Conservation (phyloP, 1,139 yeast species). For the Kodamaea arcana region DNA sequence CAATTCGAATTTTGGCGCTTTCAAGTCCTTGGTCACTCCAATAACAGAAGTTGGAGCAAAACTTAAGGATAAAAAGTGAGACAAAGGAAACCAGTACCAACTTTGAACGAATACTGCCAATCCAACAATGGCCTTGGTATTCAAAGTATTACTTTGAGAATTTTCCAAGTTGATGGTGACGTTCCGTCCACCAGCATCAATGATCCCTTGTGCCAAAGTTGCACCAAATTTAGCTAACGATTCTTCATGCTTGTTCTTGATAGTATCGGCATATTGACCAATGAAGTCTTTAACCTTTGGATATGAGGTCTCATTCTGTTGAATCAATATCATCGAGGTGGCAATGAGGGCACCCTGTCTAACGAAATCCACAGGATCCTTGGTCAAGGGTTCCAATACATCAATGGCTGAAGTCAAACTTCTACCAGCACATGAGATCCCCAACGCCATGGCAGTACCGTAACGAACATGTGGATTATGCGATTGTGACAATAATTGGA, state of each 20-base stretch:
- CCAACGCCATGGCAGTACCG: constrained; percentile 96
- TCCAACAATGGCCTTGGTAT: constrained; percentile 89
- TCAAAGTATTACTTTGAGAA: constrained; percentile 84
- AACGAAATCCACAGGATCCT: constrained; percentile 94
- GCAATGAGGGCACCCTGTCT: constrained; percentile 98
- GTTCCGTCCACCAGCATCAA: constrained; percentile 98
- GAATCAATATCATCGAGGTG: constrained; percentile 85
- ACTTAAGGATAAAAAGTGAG: constrained; percentile 88
- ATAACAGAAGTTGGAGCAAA: constrained; percentile 89
- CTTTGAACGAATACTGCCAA: constrained; percentile 84
- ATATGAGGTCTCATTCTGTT: constrained; percentile 81
- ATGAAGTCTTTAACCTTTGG: constrained; percentile 79
- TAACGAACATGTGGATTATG: constrained; percentile 98
- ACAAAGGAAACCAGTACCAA: constrained; percentile 98
- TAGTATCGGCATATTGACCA: constrained; percentile 68
- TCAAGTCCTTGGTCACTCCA: constrained; percentile 82
- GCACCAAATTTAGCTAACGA: constrained; percentile 98
- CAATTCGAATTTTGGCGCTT: constrained; percentile 79
- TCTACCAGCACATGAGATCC: constrained; percentile 96
- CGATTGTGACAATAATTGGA: constrained; percentile 85
- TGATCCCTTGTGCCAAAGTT: constrained; percentile 92
- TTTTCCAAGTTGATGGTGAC: constrained; percentile 92
- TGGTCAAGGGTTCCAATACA: constrained; percentile 85
- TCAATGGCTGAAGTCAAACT: constrained; percentile 86
- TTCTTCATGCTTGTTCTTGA: constrained; percentile 88